phyloP scores from a whole-genome alignment of 2,329 filamentous ascomycete species.

The Colletotrichum acutatum region DNA sequence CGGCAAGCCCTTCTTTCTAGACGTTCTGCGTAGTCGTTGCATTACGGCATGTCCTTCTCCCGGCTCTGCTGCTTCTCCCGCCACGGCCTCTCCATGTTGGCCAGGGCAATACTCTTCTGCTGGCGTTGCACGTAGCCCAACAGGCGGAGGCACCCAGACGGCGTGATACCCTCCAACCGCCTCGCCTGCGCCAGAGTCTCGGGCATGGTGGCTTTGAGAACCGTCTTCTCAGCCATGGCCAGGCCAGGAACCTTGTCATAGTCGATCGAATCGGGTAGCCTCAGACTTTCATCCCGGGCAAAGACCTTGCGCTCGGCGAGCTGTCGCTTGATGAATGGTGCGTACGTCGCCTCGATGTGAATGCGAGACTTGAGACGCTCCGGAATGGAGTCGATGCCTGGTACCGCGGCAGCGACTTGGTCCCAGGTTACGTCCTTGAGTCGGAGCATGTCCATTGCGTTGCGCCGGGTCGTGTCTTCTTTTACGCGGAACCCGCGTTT shows the following conservation, averaged over 20 bases:
- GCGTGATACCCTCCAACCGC: slow-evolving; percentile 83
- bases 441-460: slow-evolving; percentile 83
- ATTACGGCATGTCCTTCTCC: neutral
- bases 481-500: slow-evolving; percentile 76
- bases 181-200: slow-evolving; percentile 91
- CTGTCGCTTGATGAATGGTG: slow-evolving; percentile 85
- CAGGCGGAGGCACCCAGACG: slow-evolving; percentile 68
- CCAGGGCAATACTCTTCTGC: slow-evolving; percentile 18
- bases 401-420: slow-evolving; percentile 68
- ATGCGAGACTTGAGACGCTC: slow-evolving; percentile 74
- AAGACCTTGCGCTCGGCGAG: slow-evolving; percentile 73
- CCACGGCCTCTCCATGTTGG: neutral
- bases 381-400: slow-evolving; percentile 64
- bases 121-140: slow-evolving; percentile 67
- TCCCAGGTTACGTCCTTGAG: slow-evolving; percentile 69
- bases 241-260: slow-evolving; percentile 80
- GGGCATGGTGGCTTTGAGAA: slow-evolving; percentile 76
- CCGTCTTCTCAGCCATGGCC: slow-evolving; percentile 80
- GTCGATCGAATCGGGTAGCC: slow-evolving; percentile 78
- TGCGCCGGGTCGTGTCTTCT: slow-evolving; percentile 73
- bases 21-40: neutral
- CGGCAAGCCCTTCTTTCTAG: neutral
- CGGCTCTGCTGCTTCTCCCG: neutral
- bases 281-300: slow-evolving; percentile 79
- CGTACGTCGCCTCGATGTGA: slow-evolving; percentile 85